Evolutionary conservation across 768 basidiomycete genomes (phyloP).

Genomic region (Amanita molliuscula): DNA sequence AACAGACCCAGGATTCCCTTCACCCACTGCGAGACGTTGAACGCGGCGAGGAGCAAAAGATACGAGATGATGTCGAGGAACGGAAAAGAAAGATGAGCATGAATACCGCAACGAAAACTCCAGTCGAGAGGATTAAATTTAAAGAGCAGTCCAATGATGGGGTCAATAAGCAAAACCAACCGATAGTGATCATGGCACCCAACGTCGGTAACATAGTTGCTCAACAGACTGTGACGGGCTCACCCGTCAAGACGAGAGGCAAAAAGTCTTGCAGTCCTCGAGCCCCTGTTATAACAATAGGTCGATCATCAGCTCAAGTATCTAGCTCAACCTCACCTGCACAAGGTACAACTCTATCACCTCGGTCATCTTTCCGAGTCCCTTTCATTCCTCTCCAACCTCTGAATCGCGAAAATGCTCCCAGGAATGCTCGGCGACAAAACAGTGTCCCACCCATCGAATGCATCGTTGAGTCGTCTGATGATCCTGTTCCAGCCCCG

Average conservation of each 20-base stretch:
- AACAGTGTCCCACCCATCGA: neutral
- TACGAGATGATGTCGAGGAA: constrained; percentile 17
- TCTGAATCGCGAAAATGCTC: neutral
- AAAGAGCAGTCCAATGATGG: constrained; percentile 1
- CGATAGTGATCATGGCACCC: neutral
- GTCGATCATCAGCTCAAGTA: neutral
- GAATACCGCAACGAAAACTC: constrained; percentile 19
- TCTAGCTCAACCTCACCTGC: neutral
- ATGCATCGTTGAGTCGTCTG: neutral
- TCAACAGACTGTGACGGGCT: neutral
- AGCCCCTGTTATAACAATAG: neutral
- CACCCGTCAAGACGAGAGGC: neutral
- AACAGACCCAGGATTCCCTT: no score
- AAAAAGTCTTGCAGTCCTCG: neutral
- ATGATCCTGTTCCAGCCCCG: neutral
- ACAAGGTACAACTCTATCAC: neutral
- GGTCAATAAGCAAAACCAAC: neutral
- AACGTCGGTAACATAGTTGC: constrained; percentile 2
- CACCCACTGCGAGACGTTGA: neutral
- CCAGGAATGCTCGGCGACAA: neutral
- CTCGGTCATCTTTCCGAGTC: neutral
- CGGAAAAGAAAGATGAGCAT: constrained; percentile 19
- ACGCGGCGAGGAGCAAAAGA: constrained; percentile 14
- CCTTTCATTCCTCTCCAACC: neutral
- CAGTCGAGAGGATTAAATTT: constrained; percentile 16